Conservation (phyloP, 257 asterid genomes). For the Rhazya stricta region DNA sequence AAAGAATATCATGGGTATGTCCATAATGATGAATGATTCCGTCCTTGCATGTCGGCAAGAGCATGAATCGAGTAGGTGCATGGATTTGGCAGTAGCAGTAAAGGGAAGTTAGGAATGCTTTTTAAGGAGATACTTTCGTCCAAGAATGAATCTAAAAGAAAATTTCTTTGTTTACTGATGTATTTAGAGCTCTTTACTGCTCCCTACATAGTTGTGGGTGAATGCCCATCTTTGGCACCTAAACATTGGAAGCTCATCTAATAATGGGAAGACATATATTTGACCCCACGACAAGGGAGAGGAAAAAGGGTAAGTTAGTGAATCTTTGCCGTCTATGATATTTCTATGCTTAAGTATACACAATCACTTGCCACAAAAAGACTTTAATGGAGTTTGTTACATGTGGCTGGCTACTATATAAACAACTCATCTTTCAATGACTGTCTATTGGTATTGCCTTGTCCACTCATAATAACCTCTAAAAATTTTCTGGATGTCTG, state of each 20-base stretch:
- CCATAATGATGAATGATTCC: not conserved
- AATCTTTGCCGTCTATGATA: not conserved
- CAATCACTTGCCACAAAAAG: not conserved
- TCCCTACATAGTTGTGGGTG: not conserved
- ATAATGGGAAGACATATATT: not conserved
- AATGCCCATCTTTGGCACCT: not conserved
- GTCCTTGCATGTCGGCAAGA: not conserved
- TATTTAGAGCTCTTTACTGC: not conserved
- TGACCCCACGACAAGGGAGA: not conserved
- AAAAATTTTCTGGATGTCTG: not conserved
- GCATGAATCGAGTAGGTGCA: not conserved
- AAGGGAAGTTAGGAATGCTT: not conserved
- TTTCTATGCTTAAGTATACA: not conserved
- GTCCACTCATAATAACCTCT: not conserved
- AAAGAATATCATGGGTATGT: not conserved
- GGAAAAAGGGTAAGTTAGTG: not conserved
- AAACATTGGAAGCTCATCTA: not conserved
- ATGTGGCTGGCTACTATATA: not conserved
- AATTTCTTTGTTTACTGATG: not conserved
- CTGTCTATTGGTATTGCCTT: not conserved
- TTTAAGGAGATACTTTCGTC: not conserved
- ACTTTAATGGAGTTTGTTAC: not conserved
- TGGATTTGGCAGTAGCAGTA: not conserved
- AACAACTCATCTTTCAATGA: not conserved
- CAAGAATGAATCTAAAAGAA: too few relatives aligned